Percentiles rank a stretch among this genome's conserved stretches.
phyloP scores from a whole-genome alignment of 345 rosid genomes.

The Syzygium oleosum region DNA sequence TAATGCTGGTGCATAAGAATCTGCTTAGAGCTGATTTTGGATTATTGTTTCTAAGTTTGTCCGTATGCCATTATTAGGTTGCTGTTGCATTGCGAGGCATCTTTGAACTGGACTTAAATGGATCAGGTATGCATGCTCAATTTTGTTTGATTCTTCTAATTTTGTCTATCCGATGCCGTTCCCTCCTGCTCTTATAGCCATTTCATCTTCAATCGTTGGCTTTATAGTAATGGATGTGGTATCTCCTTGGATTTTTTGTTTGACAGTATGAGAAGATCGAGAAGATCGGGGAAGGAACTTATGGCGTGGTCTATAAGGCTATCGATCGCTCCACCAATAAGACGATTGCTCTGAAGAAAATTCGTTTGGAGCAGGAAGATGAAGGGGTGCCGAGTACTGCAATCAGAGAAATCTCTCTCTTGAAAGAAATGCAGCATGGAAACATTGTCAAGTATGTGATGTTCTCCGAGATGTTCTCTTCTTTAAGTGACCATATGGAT shows the following conservation, averaged over 20 bases:
- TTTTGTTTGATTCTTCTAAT: not conserved
- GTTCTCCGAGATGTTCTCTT: not conserved
- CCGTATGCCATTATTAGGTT: not conserved
- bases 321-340: constrained; percentile 68
- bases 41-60: not conserved
- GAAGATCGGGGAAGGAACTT: constrained; percentile 96
- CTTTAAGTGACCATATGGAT: not conserved
- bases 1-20: not conserved
- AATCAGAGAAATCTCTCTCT: constrained; percentile 77
- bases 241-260: not conserved
- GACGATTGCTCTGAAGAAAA: constrained; percentile 90
- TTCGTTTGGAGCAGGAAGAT: constrained; percentile 84
- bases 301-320: constrained; percentile 93
- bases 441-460: constrained; percentile 66
- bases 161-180: not conserved
- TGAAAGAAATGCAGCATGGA: constrained; percentile 95
- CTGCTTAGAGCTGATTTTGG: not conserved
- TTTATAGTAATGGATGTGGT: not conserved
- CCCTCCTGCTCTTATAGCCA: not conserved
- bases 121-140: not conserved
- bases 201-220: not conserved
- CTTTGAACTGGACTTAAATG: not conserved
- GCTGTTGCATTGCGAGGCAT: not conserved
- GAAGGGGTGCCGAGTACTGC: constrained; percentile 97
- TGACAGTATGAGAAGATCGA: constrained; percentile 88